Evolutionary conservation across 371 early-diverging fungal genomes (phyloP).

Genomic region (Dichotomocladium elegans): DNA sequence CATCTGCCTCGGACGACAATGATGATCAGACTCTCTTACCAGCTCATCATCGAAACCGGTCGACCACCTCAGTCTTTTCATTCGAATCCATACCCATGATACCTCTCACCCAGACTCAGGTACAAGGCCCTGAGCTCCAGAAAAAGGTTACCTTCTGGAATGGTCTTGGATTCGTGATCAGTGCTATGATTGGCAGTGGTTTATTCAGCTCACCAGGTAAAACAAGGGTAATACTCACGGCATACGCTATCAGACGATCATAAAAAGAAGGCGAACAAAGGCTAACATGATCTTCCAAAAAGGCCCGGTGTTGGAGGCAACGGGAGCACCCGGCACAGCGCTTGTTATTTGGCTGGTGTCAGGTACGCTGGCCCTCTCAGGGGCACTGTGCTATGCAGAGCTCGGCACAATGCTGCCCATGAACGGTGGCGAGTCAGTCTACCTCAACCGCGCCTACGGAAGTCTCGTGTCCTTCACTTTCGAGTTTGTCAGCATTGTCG

Average conservation of each 20-base stretch:
- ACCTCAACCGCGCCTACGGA: conserved; percentile 77
- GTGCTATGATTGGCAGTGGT: conserved; percentile 84
- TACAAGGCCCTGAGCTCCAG: conserved; percentile 53
- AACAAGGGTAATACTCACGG: conserved; percentile 40
- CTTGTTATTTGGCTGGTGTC: conserved; percentile 77
- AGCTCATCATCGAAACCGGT: conserved; percentile 25
- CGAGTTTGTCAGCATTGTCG: conserved; percentile 66
- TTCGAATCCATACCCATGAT: conserved; percentile 59
- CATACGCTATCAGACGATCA: neutral
- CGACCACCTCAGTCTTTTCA: conserved; percentile 38
- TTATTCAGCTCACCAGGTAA: conserved; percentile 80
- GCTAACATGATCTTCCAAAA: too few relatives aligned
- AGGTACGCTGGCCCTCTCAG: conserved; percentile 71
- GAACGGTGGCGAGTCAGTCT: conserved; percentile 84
- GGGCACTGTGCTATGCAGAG: conserved; percentile 80
- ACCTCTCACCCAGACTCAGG: conserved; percentile 44
- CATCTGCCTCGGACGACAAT: conserved; percentile 5
- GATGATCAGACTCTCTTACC: conserved; percentile 37
- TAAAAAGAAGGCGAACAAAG: too few relatives aligned
- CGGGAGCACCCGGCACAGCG: conserved; percentile 72
- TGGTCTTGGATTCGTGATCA: conserved; percentile 70
- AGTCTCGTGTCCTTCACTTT: conserved; percentile 80
- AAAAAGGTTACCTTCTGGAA: conserved; percentile 68
- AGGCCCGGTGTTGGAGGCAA: conserved; percentile 60
- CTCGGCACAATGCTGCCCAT: conserved; percentile 86